Conservation (phyloP, 2,329 filamentous ascomycete species). For the Paraconiothyrium sp. region DNA sequence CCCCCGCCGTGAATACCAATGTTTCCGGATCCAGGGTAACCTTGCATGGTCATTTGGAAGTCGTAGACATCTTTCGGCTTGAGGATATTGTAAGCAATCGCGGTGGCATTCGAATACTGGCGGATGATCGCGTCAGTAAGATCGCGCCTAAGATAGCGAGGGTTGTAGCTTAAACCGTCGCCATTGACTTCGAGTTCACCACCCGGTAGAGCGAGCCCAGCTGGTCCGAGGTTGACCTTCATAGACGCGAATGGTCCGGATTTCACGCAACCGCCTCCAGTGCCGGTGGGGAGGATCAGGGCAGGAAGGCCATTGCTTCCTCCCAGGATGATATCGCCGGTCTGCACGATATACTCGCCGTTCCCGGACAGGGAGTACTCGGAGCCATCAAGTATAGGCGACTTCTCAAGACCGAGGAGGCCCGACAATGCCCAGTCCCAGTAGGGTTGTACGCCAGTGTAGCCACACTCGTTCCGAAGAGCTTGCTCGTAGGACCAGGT, state of each 20-base stretch:
- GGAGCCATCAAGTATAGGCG: constrained; percentile 62
- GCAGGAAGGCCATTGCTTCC: constrained; percentile 21
- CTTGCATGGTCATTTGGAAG: constrained; percentile 46
- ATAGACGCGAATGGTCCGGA: constrained; percentile 30
- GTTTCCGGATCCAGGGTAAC: constrained; percentile 31
- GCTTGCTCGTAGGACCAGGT: constrained; percentile 49
- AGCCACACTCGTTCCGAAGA: constrained; percentile 50
- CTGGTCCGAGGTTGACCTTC: constrained; percentile 30
- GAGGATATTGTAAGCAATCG: constrained; percentile 35
- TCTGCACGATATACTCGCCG: constrained; percentile 47
- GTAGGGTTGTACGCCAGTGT: constrained; percentile 46
- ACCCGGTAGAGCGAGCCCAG: constrained; percentile 17
- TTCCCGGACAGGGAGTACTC: constrained; percentile 58
- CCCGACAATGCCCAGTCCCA: constrained; percentile 32
- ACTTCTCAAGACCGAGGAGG: constrained; percentile 31
- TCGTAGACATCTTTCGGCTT: constrained; percentile 32
- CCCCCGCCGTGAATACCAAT: constrained; percentile 44
- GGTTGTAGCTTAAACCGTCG: constrained; percentile 27
- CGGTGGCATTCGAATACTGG: constrained; percentile 33
- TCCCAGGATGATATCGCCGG: constrained; percentile 47
- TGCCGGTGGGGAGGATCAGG: constrained; percentile 49
- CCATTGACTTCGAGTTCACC: constrained; percentile 16
- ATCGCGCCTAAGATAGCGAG: constrained; percentile 34
- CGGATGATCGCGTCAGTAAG: constrained; percentile 35
- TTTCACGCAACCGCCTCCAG: constrained; percentile 36